Evolutionary conservation across 2,329 filamentous ascomycete genomes (phyloP), one percentile per base, ranked within the genome.

Genomic region (Cercospora sp.): DNA sequence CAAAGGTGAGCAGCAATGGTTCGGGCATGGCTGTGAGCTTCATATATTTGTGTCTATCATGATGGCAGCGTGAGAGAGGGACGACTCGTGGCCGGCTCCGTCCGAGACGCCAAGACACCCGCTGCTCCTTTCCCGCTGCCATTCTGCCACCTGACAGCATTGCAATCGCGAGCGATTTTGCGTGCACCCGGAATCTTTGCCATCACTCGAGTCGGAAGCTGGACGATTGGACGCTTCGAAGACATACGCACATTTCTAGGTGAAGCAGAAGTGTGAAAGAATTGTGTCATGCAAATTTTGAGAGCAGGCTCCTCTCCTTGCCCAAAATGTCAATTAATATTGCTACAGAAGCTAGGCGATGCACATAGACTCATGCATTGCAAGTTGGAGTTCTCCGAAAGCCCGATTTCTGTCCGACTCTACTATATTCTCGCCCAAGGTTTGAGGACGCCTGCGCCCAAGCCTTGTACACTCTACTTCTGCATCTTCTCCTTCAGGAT

Each of bases 401-500:
- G 12, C 16, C 16, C 33, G 33, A 39, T 7, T 2, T 16, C 13
- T 5, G 33, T 39, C 33, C 33, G 3, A 39, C 33, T 39, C 33
- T 2, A 16, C 13, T 39, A 13, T 13, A n/a, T 39, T 3, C 13
- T 42, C 13, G 39, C 31, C 3, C 39, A 36, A 26, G 18, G 12
- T 26, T 10, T 42, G 8, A 45, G 23, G 48, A 55, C 48, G 48
- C 48, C 48, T 55, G 48, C 48, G 48, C 13, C 48, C 48, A 55
- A 30, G 13, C 2, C 23, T 26, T 2, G 5, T 20, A 10, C 18
- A 20, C 55, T 13, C 55, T 59, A 62, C 42, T 31, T 62, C 42
- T 55, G 48, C 48, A 18, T 3, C 31, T 64, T 59, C 33, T 64
- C 67, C 30, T 23, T 51, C 12, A 59, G 9, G 12, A 64, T 55